A percentile compares a stretch with the other conserved stretches of the same genome.
These are phyloP conservation scores for Wallacemonas sp. DNA, from an alignment of 208 protist genomes.

Conservation along the genomic window DNA sequence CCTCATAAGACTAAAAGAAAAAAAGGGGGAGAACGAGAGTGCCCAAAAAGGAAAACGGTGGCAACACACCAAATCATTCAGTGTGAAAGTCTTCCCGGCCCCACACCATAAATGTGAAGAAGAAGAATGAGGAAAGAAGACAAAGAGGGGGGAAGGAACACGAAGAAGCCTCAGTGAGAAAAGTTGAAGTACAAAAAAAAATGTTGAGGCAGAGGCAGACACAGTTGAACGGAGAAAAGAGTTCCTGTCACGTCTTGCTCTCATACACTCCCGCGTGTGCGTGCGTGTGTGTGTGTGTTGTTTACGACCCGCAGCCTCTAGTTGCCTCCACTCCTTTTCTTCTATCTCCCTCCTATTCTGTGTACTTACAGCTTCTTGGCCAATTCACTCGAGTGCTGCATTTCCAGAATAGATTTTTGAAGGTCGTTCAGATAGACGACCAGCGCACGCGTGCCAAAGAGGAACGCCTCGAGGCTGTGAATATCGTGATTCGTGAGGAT, in stretches of 20 bases:
- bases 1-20: background rate
- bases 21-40: background rate
- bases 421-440: slow-evolving; percentile 78
- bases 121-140: slow-evolving; percentile 6
- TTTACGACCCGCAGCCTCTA: background rate
- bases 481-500: slow-evolving; percentile 86
- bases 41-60: slow-evolving; percentile 3
- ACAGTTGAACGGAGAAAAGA: too few relatives aligned
- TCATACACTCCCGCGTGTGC: background rate
- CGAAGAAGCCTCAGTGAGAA: slow-evolving; percentile 3
- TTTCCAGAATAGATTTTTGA: slow-evolving; percentile 79
- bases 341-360: background rate
- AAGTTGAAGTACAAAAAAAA: background rate
- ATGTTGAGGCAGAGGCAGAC: too few relatives aligned
- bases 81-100: background rate
- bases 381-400: slow-evolving; percentile 74
- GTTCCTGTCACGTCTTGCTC: too few relatives aligned
- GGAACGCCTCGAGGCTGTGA: slow-evolving; percentile 87
- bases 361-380: slow-evolving; percentile 57
- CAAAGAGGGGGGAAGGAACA: background rate
- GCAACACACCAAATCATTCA: background rate
- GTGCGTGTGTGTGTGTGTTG: background rate
- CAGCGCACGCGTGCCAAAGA: slow-evolving; percentile 75
- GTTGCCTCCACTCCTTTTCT: background rate
- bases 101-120: background rate